phyloP scores from a whole-genome alignment of 805 yeast species.

The Soucietia sequanensis region DNA sequence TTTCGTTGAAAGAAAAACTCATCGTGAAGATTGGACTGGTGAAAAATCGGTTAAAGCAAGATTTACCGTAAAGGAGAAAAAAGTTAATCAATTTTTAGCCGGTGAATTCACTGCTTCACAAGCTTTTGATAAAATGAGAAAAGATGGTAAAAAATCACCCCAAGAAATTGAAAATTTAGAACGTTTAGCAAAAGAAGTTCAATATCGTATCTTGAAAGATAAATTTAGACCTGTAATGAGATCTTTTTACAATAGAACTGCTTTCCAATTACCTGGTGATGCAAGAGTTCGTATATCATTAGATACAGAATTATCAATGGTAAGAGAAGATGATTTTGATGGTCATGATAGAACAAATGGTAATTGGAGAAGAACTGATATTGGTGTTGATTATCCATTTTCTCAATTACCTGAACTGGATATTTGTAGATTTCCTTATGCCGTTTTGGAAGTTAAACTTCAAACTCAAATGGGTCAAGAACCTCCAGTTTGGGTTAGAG shows the following conservation, averaged over 20 bases:
- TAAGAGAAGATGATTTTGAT: conserved; percentile 96
- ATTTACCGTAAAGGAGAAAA: conserved; percentile 86
- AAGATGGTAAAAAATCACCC: conserved; percentile 83
- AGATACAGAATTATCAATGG: conserved; percentile 96
- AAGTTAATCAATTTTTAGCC: conserved; percentile 77
- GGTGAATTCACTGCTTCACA: conserved; percentile 87
- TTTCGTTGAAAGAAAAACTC: conserved; percentile 96
- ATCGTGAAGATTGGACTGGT: conserved; percentile 99
- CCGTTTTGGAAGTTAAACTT: conserved; percentile 93
- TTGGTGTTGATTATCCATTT: conserved; percentile 97
- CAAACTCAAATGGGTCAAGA: conserved; percentile 99
- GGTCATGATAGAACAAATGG: conserved; percentile 85
- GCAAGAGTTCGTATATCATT: conserved; percentile 98
- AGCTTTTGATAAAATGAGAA: conserved; percentile 88
- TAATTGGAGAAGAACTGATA: conserved; percentile 98
- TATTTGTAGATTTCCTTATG: conserved; percentile 93
- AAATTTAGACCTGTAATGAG: conserved; percentile 91
- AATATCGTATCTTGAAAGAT: conserved; percentile 81
- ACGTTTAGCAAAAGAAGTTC: conserved; percentile 89
- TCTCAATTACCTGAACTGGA: conserved; percentile 79
- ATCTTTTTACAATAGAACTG: conserved; percentile 96
- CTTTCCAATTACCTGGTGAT: conserved; percentile 98
- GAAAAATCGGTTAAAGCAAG: conserved; percentile 99
- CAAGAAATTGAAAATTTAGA: conserved; percentile 91
- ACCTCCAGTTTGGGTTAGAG: conserved; percentile 97